Conservation (phyloP, 2,329 filamentous ascomycete genomes). For the Talaromyces marneffei region DNA sequence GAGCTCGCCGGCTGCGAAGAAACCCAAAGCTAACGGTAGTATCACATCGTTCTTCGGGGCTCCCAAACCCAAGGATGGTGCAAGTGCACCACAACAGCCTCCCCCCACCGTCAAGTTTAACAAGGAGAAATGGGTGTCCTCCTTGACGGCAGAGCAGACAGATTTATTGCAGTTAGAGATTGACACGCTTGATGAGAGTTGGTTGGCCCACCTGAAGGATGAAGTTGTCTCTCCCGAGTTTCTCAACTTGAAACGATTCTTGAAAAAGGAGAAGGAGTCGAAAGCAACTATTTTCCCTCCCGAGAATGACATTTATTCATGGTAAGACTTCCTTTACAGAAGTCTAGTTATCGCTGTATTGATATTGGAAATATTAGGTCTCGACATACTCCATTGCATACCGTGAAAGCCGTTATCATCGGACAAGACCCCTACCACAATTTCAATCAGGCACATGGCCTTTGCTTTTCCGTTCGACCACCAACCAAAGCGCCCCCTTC, state of each 20-base stretch:
- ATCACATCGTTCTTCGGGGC: constrained; percentile 86
- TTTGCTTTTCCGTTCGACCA: constrained; percentile 89
- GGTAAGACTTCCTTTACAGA: constrained; percentile 51
- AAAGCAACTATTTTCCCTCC: constrained; percentile 83
- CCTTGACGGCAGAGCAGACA: constrained; percentile 73
- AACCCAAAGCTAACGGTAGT: constrained; percentile 65
- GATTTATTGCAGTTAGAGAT: constrained; percentile 82
- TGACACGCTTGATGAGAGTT: constrained; percentile 82
- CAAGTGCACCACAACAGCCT: neutral
- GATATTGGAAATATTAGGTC: constrained; percentile 70
- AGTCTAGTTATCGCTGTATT: constrained; percentile 12
- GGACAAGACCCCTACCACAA: constrained; percentile 99
- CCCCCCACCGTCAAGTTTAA: constrained; percentile 57
- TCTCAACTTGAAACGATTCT: constrained; percentile 78
- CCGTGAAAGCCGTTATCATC: constrained; percentile 85
- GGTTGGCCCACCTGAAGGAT: constrained; percentile 83
- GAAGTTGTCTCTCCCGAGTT: constrained; percentile 76
- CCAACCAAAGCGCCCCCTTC: constrained; percentile 85
- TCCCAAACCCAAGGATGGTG: constrained; percentile 48
- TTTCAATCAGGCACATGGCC: constrained; percentile 86
- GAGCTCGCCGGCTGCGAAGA: constrained; percentile 54
- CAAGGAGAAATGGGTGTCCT: constrained; percentile 82
- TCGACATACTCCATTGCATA: constrained; percentile 79
- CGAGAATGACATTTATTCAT: constrained; percentile 84
- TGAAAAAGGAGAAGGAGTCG: constrained; percentile 67